A percentile compares a stretch with the other conserved stretches of the same genome.
phyloP scores from a whole-genome alignment of 495 filamentous ascomycete genomes.

The Hypomontagnella submonticulosa region DNA sequence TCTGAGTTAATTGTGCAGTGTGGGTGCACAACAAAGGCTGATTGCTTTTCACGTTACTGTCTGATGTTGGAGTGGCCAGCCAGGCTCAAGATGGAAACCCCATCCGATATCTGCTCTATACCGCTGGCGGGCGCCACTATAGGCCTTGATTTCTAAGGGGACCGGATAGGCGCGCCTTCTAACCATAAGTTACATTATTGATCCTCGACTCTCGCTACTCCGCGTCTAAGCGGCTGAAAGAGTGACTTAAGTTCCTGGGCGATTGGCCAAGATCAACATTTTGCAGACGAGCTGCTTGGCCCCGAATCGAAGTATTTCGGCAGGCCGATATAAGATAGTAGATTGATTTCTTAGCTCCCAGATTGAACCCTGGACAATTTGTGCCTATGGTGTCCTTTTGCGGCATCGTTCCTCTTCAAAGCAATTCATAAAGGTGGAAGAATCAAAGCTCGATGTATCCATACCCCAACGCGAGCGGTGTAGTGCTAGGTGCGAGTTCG shows the following conservation, averaged over 20 bases:
- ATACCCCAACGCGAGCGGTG: slow-evolving; percentile 30
- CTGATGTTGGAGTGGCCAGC: slow-evolving; percentile 33
- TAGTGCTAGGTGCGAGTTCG: slow-evolving; percentile 34
- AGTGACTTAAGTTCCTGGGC: slow-evolving; percentile 9
- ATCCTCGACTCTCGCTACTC: slow-evolving; percentile 16
- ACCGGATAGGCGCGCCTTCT: slow-evolving; percentile 26
- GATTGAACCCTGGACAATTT: background rate
- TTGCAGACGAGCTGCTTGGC: slow-evolving; percentile 24
- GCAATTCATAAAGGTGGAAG: background rate
- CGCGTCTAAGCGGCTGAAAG: slow-evolving; percentile 27
- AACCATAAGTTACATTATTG: slow-evolving; percentile 12
- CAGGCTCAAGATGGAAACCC: slow-evolving; percentile 38
- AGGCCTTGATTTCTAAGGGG: slow-evolving; percentile 17
- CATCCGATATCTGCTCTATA: slow-evolving; percentile 33
- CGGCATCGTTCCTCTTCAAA: background rate
- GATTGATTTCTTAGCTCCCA: slow-evolving; percentile 2
- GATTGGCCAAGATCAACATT: slow-evolving; percentile 19
- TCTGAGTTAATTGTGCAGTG: slow-evolving; percentile 40
- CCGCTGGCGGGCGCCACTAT: slow-evolving; percentile 14
- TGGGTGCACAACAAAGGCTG: slow-evolving; percentile 35
- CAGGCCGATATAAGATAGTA: slow-evolving; percentile 7
- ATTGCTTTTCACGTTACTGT: slow-evolving; percentile 28
- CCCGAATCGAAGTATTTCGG: slow-evolving; percentile 11
- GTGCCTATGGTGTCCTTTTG: slow-evolving; percentile 7
- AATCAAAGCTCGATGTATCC: slow-evolving; percentile 9